Conservation (phyloP, 2,329 filamentous ascomycete genomes). For the Pezicula rhizophila region DNA sequence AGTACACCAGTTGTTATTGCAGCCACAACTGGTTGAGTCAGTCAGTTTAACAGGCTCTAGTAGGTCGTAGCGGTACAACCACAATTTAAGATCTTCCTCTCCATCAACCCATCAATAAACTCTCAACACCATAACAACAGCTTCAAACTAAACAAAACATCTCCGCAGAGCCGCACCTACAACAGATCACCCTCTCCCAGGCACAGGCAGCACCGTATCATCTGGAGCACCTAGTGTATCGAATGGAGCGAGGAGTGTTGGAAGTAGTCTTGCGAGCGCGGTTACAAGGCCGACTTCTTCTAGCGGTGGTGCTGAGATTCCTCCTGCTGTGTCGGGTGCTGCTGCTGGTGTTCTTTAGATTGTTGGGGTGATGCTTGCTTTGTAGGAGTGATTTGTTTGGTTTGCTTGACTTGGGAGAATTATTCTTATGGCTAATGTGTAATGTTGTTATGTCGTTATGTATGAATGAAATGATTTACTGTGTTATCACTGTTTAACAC, state of each 20-base stretch:
- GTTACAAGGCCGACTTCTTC: background rate
- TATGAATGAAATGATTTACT: background rate
- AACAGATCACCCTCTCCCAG: background rate
- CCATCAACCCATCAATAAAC: no score
- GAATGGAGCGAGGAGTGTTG: background rate
- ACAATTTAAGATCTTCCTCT: no score
- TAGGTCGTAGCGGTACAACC: background rate
- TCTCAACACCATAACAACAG: no score
- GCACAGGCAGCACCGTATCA: conserved; percentile 5
- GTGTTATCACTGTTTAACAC: no score
- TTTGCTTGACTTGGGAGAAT: background rate
- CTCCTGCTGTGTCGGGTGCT: conserved; percentile 8
- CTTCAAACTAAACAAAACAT: background rate
- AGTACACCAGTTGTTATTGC: conserved; percentile 13
- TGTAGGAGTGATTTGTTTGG: conserved; percentile 1
- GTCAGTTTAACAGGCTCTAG: background rate
- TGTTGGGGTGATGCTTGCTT: conserved; percentile 10
- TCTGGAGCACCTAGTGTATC: conserved; percentile 2
- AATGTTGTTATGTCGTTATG: background rate
- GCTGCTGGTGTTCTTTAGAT: conserved; percentile 10
- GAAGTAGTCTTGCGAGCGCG: conserved; percentile 4
- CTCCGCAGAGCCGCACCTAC: background rate
- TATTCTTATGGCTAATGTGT: no score
- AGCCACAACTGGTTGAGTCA: conserved; percentile 12
- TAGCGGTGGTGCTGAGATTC: conserved; percentile 3